A percentile compares a stretch with the other conserved stretches of the same genome.
Evolutionary conservation across 2,329 filamentous ascomycete species (phyloP).

Genomic region (Torrubiella hemipterigena): DNA sequence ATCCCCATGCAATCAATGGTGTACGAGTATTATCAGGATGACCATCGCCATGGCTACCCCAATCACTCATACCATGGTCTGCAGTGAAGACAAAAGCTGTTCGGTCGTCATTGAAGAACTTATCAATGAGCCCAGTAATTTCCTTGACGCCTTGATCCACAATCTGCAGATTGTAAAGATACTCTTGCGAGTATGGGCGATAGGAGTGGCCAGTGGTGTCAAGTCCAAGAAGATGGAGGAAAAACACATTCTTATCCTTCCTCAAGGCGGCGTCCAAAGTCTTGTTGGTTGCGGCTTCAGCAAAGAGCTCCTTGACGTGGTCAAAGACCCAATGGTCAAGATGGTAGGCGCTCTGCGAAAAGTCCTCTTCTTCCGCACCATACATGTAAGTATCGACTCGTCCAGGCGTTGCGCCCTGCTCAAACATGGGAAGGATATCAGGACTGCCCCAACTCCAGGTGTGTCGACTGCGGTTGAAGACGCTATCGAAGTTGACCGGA

Average conservation of each 20-base stretch:
- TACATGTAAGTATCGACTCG: slow-evolving; percentile 83
- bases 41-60: slow-evolving; percentile 96
- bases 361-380: slow-evolving; percentile 77
- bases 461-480: slow-evolving; percentile 92
- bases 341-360: slow-evolving; percentile 66
- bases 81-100: slow-evolving; percentile 96
- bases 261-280: slow-evolving; percentile 61
- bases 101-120: slow-evolving; percentile 74
- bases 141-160: slow-evolving; percentile 85
- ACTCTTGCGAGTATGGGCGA: slow-evolving; percentile 89
- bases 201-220: slow-evolving; percentile 82
- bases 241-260: slow-evolving; percentile 85
- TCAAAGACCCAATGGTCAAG: slow-evolving; percentile 96
- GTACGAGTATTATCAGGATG: slow-evolving; percentile 96
- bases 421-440: slow-evolving; percentile 95
- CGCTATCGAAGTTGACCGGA: slow-evolving; percentile 95
- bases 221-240: slow-evolving; percentile 82
- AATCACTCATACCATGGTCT: slow-evolving; percentile 98
- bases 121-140: slow-evolving; percentile 66
- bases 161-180: slow-evolving; percentile 85
- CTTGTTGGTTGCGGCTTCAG: slow-evolving; percentile 63
- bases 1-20: slow-evolving; percentile 85
- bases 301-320: slow-evolving; percentile 77
- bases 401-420: slow-evolving; percentile 79
- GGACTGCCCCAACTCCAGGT: slow-evolving; percentile 99